A percentile compares a stretch with the other conserved stretches of the same genome.
Evolutionary conservation across 305 asterid species (phyloP).

Genomic region (Fraxinus platypoda): DNA sequence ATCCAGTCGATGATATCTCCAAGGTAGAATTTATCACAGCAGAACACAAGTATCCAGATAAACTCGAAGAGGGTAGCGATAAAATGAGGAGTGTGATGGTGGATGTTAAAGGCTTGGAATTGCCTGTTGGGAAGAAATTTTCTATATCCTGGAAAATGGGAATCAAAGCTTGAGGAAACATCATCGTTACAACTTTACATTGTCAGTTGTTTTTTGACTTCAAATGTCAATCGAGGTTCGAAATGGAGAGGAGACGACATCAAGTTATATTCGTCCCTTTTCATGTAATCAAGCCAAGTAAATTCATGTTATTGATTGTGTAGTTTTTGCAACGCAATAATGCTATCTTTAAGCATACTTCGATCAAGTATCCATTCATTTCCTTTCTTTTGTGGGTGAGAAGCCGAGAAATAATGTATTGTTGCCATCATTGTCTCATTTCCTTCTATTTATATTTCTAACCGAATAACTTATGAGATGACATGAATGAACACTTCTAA

Average conservation of each 20-base stretch:
- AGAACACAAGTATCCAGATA: slow-evolving; percentile 34
- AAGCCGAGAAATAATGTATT: not conserved
- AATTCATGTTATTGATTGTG: not conserved
- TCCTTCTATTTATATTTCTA: not conserved
- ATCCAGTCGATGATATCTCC: slow-evolving; percentile 32
- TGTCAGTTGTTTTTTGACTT: not conserved
- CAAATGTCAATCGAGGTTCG: slow-evolving; percentile 14
- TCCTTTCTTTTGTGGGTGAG: not conserved
- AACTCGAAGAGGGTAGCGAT: slow-evolving; percentile 33
- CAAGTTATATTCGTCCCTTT: slow-evolving; percentile 34
- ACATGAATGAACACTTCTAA: not conserved
- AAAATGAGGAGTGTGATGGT: slow-evolving; percentile 64
- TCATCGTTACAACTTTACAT: not conserved
- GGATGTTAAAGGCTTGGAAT: slow-evolving; percentile 63
- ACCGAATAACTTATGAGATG: not conserved
- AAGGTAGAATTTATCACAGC: slow-evolving; percentile 38
- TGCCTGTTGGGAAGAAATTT: slow-evolving; percentile 71
- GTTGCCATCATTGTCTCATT: not conserved
- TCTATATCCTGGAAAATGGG: slow-evolving; percentile 77
- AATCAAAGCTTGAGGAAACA: slow-evolving; percentile 28
- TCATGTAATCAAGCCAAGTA: slow-evolving; percentile 19
- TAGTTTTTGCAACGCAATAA: slow-evolving; percentile 5
- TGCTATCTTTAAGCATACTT: not conserved
- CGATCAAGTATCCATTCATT: not conserved
- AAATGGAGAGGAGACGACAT: slow-evolving; percentile 40